Evolutionary conservation across 306 rosid species (phyloP).

Genomic region (Pueraria montana): DNA sequence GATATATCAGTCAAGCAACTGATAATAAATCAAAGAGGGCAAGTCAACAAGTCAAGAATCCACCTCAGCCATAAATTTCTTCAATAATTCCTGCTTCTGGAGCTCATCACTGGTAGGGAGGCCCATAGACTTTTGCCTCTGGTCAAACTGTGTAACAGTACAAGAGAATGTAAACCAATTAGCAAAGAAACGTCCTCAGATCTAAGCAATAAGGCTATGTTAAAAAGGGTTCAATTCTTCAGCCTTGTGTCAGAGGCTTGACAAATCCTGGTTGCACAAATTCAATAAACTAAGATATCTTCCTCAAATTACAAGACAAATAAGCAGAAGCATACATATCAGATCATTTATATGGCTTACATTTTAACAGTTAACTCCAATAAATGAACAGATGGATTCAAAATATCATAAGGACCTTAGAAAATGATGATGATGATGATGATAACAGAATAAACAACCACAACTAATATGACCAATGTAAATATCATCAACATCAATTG

Average conservation of each 20-base stretch:
- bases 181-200: not conserved
- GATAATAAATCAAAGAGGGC: not conserved
- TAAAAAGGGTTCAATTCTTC: not conserved
- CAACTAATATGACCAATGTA: slow-evolving; percentile 9
- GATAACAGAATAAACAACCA: not conserved
- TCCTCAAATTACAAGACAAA: not conserved
- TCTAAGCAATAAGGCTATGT: not conserved
- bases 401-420: not conserved
- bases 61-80: slow-evolving; percentile 92
- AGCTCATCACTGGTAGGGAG: slow-evolving; percentile 90
- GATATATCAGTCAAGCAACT: not conserved
- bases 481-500: not conserved
- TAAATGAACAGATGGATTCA: not conserved
- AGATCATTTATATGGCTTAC: not conserved
- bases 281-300: slow-evolving; percentile 1
- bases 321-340: not conserved
- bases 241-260: not conserved
- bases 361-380: not conserved
- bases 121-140: slow-evolving; percentile 92
- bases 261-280: slow-evolving; percentile 32
- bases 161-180: slow-evolving; percentile 12
- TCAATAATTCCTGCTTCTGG: slow-evolving; percentile 80
- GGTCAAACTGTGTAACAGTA: slow-evolving; percentile 74
- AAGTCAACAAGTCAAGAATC: not conserved
- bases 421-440: not conserved